phyloP scores from a whole-genome alignment of 2,329 filamentous ascomycete genomes.

The Exophiala aquamarina region DNA sequence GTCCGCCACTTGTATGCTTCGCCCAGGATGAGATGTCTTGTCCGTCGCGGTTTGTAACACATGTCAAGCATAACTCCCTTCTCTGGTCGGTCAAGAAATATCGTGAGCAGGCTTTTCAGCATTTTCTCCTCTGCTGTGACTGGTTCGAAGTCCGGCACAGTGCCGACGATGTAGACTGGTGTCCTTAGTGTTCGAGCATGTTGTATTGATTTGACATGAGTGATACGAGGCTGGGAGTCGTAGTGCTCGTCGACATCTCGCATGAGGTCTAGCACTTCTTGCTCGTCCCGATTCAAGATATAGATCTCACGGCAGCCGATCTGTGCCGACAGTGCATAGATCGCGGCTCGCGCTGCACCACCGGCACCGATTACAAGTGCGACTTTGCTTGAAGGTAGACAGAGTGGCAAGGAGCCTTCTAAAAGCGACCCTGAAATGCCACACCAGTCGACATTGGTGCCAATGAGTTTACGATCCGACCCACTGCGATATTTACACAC shows the following conservation, averaged over 20 bases:
- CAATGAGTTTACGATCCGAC: slow-evolving; percentile 30
- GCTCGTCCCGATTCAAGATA: slow-evolving; percentile 29
- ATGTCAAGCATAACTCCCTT: slow-evolving; percentile 43
- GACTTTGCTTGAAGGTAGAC: slow-evolving; percentile 41
- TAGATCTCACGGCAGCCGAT: slow-evolving; percentile 29
- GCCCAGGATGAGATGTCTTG: slow-evolving; percentile 38
- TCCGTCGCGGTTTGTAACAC: slow-evolving; percentile 44
- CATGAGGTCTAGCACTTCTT: slow-evolving; percentile 4
- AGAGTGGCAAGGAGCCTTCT: slow-evolving; percentile 11
- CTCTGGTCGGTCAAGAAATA: slow-evolving; percentile 28
- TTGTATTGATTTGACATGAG: slow-evolving; percentile 15
- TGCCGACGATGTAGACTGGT: slow-evolving; percentile 39
- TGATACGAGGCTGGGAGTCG: not conserved
- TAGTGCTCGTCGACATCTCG: slow-evolving; percentile 1
- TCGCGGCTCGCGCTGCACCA: slow-evolving; percentile 74
- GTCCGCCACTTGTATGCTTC: slow-evolving; percentile 35
- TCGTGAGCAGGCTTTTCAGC: slow-evolving; percentile 28
- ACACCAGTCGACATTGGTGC: slow-evolving; percentile 46
- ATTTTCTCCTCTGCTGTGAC: slow-evolving; percentile 30
- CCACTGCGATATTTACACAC: not conserved
- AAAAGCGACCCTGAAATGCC: slow-evolving; percentile 39
- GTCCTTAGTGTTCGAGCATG: slow-evolving; percentile 28
- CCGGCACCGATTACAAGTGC: slow-evolving; percentile 58
- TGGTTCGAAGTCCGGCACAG: slow-evolving; percentile 40
- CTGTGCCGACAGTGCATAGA: slow-evolving; percentile 63